Conservation (phyloP, 2,329 filamentous ascomycete genomes). For the Gliomastix tumulicola region DNA sequence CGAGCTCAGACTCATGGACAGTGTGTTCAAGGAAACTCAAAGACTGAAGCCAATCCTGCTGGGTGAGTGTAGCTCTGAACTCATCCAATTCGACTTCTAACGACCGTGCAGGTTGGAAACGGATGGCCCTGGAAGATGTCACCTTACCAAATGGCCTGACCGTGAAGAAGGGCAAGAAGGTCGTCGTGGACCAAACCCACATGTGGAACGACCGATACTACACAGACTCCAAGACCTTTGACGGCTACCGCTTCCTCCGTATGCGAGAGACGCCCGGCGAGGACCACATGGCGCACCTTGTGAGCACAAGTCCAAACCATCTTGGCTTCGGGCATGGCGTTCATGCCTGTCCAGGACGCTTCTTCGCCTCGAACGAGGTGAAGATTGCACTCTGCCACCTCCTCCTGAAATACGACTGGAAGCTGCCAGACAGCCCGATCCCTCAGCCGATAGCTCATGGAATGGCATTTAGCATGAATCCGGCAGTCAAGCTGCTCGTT, state of each 20-base stretch:
- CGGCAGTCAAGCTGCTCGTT: background rate
- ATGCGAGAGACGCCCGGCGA: constrained; percentile 14
- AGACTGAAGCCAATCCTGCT: constrained; percentile 10
- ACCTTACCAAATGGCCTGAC: constrained; percentile 9
- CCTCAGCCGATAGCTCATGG: no score
- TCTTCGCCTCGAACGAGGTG: constrained; percentile 27
- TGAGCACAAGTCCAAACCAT: constrained; percentile 20
- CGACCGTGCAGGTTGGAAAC: background rate
- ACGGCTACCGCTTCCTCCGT: constrained; percentile 16
- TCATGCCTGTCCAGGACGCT: constrained; percentile 28
- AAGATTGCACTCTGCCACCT: constrained; percentile 23
- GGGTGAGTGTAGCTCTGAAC: constrained; percentile 10
- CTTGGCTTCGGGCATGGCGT: constrained; percentile 26
- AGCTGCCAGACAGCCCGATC: background rate
- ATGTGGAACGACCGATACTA: constrained; percentile 10
- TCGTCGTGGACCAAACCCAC: constrained; percentile 8
- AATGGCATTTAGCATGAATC: background rate
- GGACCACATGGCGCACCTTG: constrained; percentile 20
- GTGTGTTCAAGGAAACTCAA: constrained; percentile 14
- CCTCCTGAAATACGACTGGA: constrained; percentile 20
- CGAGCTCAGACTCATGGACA: constrained; percentile 14
- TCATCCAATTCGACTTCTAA: constrained; percentile 11
- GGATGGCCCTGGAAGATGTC: constrained; percentile 7
- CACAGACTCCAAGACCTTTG: constrained; percentile 9
- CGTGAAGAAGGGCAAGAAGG: constrained; percentile 10